Evolutionary conservation across 139 green algal genomes (phyloP), one percentile per base, ranked within the genome.

Genomic region (Haematococcus sp.): DNA sequence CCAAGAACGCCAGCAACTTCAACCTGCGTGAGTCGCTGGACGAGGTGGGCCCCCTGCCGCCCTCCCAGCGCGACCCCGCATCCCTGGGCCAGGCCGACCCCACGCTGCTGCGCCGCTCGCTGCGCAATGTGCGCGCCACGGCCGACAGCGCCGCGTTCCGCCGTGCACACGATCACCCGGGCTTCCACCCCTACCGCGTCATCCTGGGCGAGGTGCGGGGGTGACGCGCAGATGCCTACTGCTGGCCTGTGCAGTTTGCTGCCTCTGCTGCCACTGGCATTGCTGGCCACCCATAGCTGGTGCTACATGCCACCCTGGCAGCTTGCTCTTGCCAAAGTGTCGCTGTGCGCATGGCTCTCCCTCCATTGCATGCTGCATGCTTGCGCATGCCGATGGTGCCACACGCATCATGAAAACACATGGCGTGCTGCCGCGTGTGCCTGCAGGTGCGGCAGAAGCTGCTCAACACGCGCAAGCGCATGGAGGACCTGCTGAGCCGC

Each of bases 171-270:
- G 69, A 82, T 34, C 83, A 89, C 72, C 83, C 77, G 20, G 91
- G 91, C 33, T 75, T 83, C 75, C 80, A 93, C 87, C 95, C 95
- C 20, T 98, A 98, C 83, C 79, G 95, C 33, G 84, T 97, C 46
- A 73, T 98, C 40, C 87, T 98, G 35, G 87, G 85, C 1, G 87
- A 97, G 49, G 85, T 98, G 35, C 74, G 90, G 58, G 34, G n/a
- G n/a, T n/a, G n/a, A n/a, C n/a, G n/a, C n/a, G n/a, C n/a, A n/a
- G n/a, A n/a, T n/a, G n/a, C n/a, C n/a, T n/a, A n/a, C n/a, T n/a
- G n/a, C n/a, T 13, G 44, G 13, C 44, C 44, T 23, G 44, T 54
- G 44, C 44, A 23, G 44, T 16, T 54, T 16, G 25, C 4, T 44
- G 1, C 0, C 25, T 31, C 13, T 13, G 44, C 44, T 54, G 44